Evolutionary conservation across 805 yeast species (phyloP), one percentile per base, ranked within the genome.

Genomic region (Zygosaccharomyces rouxii): DNA sequence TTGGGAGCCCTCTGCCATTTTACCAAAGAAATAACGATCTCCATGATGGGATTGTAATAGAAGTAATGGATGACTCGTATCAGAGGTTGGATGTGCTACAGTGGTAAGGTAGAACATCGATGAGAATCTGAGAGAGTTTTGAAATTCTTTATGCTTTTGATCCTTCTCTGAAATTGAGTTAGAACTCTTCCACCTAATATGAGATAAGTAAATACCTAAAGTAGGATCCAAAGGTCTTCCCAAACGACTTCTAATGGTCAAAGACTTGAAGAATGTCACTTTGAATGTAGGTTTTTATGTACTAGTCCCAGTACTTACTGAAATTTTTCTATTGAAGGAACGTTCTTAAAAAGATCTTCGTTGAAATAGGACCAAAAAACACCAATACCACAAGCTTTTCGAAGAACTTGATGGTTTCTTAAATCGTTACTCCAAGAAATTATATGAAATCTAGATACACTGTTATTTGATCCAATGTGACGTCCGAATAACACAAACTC

Each of bases 1-100:
- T 64, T 92, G 99, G 0, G 88, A 69, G 3, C 98, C 98, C 63
- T 90, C 97, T 3, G 92, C 79, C 3, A 87, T 66, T 47, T 82
- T 81, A 2, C 98, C 99, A 60, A 92, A 76, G 40, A 89, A 66
- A 56, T 81, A 86, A 22, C 67, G 59, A 9, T 66, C 66, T 28
- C 71, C 71, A 50, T 70, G 72, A 13, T 56, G 63, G 0, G 72
- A 55, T 40, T 64, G 67, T 39, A 85, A 64, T 58, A 80, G 66
- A 11, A 84, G 61, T 26, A 80, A 66, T 0, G 90, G 87, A 53
- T 77, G 79, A 21, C 63, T 58, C 0, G 81, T 70, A 54, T 85
- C 92, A 23, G 77, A 67, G 0, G 88, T 79, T 11, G 83, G 81
- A 63, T 83, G 89, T 16, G 80, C 67, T 1, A 82, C 63, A 3